phyloP scores from a whole-genome alignment of 2,329 filamentous ascomycete species.

The Diaporthe aspalathi region DNA sequence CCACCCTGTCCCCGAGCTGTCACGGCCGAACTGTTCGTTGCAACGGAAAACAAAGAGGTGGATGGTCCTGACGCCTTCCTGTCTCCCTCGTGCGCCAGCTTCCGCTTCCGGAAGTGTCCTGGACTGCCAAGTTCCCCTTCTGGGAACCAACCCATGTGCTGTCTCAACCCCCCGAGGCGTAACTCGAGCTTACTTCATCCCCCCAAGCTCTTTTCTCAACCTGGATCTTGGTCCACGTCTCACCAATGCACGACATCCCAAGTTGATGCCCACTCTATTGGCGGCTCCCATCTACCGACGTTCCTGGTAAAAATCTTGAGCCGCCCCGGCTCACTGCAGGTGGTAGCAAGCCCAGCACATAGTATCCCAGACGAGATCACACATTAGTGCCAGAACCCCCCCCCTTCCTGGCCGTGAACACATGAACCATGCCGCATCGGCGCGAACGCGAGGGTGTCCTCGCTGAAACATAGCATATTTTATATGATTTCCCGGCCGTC shows the following conservation, averaged over 20 bases:
- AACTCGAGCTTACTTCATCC: background rate
- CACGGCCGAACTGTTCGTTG: conserved; percentile 11
- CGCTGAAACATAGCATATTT: conserved; percentile 27
- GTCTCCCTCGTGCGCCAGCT: background rate
- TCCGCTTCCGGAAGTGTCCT: conserved; percentile 5
- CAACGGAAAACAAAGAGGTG: background rate
- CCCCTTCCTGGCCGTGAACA: conserved; percentile 8
- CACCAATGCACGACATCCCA: conserved; percentile 23
- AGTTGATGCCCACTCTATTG: conserved; percentile 1
- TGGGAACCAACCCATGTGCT: conserved; percentile 18
- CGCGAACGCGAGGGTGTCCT: conserved; percentile 20
- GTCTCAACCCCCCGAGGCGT: background rate
- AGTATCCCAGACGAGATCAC: conserved; percentile 12
- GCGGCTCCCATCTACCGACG: conserved; percentile 8
- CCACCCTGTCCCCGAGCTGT: background rate
- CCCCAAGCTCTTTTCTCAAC: background rate
- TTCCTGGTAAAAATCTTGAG: background rate
- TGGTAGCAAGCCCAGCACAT: background rate
- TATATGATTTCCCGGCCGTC: conserved; percentile 21
- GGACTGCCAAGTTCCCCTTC: conserved; percentile 9
- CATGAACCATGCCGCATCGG: conserved; percentile 19
- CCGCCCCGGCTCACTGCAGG: background rate
- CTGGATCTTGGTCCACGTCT: conserved; percentile 17
- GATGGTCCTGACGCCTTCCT: background rate
- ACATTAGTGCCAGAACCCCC: background rate